Evolutionary conservation across 2,329 filamentous ascomycete genomes (phyloP).

Genomic region (Hymenoscyphus occultus): DNA sequence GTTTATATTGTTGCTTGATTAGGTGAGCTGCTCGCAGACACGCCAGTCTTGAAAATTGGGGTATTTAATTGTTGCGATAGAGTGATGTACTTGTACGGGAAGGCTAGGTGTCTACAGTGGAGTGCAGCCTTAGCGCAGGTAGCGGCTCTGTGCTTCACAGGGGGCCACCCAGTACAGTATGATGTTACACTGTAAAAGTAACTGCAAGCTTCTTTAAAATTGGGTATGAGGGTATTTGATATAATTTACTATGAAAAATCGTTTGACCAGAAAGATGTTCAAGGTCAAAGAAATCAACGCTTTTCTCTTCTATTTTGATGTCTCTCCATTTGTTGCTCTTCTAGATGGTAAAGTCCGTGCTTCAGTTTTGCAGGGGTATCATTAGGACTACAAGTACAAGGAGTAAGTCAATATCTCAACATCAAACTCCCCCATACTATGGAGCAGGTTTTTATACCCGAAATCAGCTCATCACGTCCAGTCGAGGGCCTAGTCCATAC

Average conservation of each 20-base stretch:
- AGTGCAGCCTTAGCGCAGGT: not conserved
- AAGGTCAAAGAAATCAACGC: not conserved
- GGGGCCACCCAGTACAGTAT: not conserved
- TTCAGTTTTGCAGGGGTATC: not conserved
- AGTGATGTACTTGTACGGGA: not conserved
- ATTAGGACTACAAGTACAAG: not conserved
- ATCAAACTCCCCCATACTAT: not conserved
- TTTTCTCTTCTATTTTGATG: not conserved
- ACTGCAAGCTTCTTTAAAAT: too few relatives aligned
- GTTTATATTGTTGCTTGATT: not conserved
- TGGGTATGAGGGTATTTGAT: too few relatives aligned
- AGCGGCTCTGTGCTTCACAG: not conserved
- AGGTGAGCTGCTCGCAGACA: conserved; percentile 16
- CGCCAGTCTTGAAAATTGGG: not conserved
- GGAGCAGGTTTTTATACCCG: not conserved
- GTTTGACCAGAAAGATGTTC: not conserved
- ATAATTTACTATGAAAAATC: not conserved
- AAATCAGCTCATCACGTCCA: conserved; percentile 1
- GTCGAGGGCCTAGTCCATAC: conserved; percentile 33
- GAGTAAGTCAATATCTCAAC: not conserved
- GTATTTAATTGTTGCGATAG: not conserved
- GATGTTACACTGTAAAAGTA: too few relatives aligned
- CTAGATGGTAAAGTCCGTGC: not conserved
- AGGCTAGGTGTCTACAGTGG: conserved; percentile 1
- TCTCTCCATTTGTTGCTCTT: not conserved